A percentile compares a stretch with the other conserved stretches of the same genome.
phyloP scores from a whole-genome alignment of 148 eudicot genomes.

The Rheum nobile region DNA sequence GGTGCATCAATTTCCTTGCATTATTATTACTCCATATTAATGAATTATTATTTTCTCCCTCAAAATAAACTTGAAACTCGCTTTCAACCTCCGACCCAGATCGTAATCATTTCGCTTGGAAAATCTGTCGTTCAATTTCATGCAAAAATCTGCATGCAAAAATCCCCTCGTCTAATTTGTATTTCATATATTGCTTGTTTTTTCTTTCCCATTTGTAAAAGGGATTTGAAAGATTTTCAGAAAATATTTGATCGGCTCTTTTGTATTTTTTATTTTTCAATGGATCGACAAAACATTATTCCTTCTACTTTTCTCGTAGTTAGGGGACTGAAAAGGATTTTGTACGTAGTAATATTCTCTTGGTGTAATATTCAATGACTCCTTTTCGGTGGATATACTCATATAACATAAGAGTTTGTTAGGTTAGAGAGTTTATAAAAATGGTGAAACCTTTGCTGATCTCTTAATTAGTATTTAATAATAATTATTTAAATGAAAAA shows the following conservation, averaged over 20 bases:
- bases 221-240: background rate
- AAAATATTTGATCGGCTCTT: constrained; percentile 6
- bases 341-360: background rate
- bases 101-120: constrained; percentile 2
- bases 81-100: constrained; percentile 8
- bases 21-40: background rate
- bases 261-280: background rate
- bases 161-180: background rate
- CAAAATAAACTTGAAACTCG: background rate
- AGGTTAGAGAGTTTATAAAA: too few species aligned
- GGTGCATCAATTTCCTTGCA: background rate
- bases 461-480: too few species aligned
- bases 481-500: too few species aligned
- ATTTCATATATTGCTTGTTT: background rate
- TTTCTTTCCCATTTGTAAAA: background rate
- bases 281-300: background rate
- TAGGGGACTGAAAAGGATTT: constrained; percentile 5
- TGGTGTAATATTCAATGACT: background rate
- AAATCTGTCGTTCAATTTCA: constrained; percentile 6
- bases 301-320: constrained; percentile 7
- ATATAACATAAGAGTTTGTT: too few species aligned
- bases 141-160: constrained; percentile 7
- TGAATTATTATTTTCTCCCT: background rate
- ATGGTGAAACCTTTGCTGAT: too few species aligned
- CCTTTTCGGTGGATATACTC: background rate